Conservation (phyloP, 495 filamentous ascomycete species). For the Amniculicola lignicola region DNA sequence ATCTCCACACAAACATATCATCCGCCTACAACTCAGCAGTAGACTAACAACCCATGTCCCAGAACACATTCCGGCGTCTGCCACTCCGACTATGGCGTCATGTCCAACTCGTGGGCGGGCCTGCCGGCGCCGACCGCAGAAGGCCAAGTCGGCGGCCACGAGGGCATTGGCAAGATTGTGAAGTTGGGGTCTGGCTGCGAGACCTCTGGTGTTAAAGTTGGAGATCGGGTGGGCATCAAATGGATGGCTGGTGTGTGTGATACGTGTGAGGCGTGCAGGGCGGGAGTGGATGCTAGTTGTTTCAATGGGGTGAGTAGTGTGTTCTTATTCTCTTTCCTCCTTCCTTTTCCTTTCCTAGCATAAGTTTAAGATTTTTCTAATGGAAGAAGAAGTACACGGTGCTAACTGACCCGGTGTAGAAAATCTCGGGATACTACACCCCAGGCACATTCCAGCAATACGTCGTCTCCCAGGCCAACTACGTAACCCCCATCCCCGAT, state of each 20-base stretch:
- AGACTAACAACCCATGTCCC: no score
- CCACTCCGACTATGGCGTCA: constrained; percentile 63
- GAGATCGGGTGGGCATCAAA: constrained; percentile 51
- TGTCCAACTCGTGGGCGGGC: constrained; percentile 54
- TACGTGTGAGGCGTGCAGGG: constrained; percentile 46
- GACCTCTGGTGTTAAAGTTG: constrained; percentile 55
- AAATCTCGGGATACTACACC: constrained; percentile 47
- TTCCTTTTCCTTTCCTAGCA: not conserved
- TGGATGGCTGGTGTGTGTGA: constrained; percentile 50
- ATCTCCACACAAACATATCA: no score
- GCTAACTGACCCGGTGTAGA: no score
- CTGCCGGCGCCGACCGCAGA: constrained; percentile 62
- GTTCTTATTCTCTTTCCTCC: not conserved
- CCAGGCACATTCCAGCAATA: constrained; percentile 75
- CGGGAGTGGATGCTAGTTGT: constrained; percentile 26
- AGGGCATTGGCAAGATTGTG: constrained; percentile 48
- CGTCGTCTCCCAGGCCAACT: constrained; percentile 57
- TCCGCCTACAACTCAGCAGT: no score
- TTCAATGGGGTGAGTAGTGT: constrained; percentile 18
- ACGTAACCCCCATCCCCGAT: constrained; percentile 69
- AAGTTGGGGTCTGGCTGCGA: constrained; percentile 56
- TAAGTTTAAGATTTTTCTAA: not conserved
- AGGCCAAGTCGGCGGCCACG: constrained; percentile 62
- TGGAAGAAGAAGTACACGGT: not conserved
- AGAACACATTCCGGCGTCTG: constrained; percentile 70